Conservation (phyloP, 176 grass and related monocot genomes). For the Oryza meridionalis region DNA sequence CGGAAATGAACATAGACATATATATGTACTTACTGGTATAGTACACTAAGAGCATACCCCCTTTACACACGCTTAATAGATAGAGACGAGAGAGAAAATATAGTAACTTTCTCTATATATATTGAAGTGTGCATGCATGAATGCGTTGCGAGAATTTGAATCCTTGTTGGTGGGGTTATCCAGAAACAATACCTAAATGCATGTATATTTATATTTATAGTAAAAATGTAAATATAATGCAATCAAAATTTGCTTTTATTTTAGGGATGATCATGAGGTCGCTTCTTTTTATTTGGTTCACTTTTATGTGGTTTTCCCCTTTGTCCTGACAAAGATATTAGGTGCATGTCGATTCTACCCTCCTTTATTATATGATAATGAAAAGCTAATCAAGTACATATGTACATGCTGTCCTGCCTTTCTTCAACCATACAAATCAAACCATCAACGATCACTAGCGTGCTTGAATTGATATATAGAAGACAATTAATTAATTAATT, state of each 20-base stretch:
- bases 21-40: no score
- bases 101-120: no score
- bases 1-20: no score
- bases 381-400: not conserved
- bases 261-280: slow-evolving; percentile 28
- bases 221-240: no score
- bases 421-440: not conserved
- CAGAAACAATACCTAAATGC: not conserved
- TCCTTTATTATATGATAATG: not conserved
- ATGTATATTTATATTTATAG: no score
- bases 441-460: not conserved
- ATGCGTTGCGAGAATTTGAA: no score
- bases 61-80: no score
- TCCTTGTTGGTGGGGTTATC: not conserved
- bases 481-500: not conserved
- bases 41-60: no score
- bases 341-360: not conserved
- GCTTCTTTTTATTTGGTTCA: not conserved
- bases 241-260: not conserved
- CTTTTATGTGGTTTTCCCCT: not conserved
- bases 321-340: slow-evolving; percentile 12
- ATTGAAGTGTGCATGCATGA: no score
- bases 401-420: not conserved
- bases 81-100: no score
- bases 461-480: not conserved